Base-by-base conservation (phyloP, 306 rosid species). In the Fragaria nilgerrensis region DNA sequence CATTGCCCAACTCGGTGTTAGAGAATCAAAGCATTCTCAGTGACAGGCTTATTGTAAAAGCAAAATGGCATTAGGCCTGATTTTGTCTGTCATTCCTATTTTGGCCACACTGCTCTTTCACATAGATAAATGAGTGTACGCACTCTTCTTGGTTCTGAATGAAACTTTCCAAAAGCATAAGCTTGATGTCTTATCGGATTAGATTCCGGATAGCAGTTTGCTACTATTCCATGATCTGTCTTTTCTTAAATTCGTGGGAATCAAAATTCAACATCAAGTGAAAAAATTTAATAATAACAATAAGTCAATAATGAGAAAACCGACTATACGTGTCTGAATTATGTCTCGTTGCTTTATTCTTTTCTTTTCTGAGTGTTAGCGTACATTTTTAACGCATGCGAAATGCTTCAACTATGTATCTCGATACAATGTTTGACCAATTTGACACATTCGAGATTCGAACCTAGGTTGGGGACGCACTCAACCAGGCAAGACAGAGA, bases 1-100 rank as follows among this genome's bases (percentile, higher is more conserved):
- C 72, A n/a, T 68, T 68, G 2, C 70, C 15, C 4, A 1, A n/a
- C 14, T 20, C 34, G 0, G 70, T 16, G n/a, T 16, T 29, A 9
- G 70, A 65, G 70, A 65, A 65, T 65, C 27, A 37, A 36, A 65
- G 70, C 47, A 36, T 65, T 65, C 70, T 65, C 70, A 0, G 5
- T 19, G 70, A 15, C 43, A 6, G 67, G 68, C 43, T 62, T 59
- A 12, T 59, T 29, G 68, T 29, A 62, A 15, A 62, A 62, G 41
- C 68, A 62, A 62, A 29, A 27, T 36, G 70, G 70, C 27, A 37
- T 36, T 19, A 19, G 70, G 68, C 47, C 47, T 65, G 48, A 0
- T 65, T 65, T 37, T 65, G 70, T 65, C 70, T 17, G 70, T 36
- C 70, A 20, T 65, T 36, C 70, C 70, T 36, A 17, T 65, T 65